These are phyloP conservation scores for Diaporthe helianthi DNA, from an alignment of 2,329 filamentous ascomycete genomes.

Conservation along the genomic window DNA sequence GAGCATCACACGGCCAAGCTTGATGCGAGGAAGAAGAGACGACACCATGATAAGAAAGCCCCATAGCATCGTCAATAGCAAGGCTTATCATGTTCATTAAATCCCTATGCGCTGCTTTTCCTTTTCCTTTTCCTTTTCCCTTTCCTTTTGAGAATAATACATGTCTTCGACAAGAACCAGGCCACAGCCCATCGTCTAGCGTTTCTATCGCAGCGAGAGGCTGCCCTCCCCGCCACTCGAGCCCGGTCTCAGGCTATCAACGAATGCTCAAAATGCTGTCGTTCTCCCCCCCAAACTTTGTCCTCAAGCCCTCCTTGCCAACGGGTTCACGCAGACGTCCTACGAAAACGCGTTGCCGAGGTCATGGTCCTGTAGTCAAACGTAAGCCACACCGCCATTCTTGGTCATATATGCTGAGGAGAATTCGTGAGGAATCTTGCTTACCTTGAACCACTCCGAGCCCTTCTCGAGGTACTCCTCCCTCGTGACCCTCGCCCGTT, in stretches of 20 bases:
- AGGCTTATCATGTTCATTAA: neutral
- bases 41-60: neutral
- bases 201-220: neutral
- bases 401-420: neutral
- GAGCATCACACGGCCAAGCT: too few species aligned
- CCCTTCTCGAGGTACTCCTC: constrained; percentile 94
- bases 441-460: constrained; percentile 87
- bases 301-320: neutral
- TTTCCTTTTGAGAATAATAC: neutral
- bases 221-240: neutral
- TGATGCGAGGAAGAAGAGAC: too few species aligned
- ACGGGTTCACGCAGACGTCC: neutral
- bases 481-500: constrained; percentile 71
- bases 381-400: constrained; percentile 24
- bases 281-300: neutral
- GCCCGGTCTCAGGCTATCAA: neutral
- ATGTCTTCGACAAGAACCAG: neutral
- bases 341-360: constrained; percentile 62
- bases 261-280: neutral
- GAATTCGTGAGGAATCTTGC: constrained; percentile 38
- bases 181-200: neutral
- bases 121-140: neutral
- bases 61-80: neutral
- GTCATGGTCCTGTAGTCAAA: constrained; percentile 63
- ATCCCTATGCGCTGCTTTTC: neutral